These are phyloP conservation scores for Mesembryanthemum crystallinum DNA, from an alignment of 148 eudicot species.

Conservation along the genomic window DNA sequence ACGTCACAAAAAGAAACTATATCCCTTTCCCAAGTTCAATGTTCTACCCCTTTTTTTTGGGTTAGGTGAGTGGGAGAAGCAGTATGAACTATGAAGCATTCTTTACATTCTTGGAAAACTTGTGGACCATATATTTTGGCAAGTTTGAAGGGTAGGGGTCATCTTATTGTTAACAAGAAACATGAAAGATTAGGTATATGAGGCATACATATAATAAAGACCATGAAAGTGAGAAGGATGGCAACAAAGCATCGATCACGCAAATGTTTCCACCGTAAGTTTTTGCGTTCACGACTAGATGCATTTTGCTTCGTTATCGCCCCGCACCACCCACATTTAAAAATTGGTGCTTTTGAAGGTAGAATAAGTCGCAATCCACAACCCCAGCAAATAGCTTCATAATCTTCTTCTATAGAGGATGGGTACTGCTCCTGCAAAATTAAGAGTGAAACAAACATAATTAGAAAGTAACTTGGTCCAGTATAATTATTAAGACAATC, in stretches of 20 bases:
- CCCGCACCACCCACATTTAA: constrained; percentile 98
- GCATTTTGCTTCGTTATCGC: constrained; percentile 77
- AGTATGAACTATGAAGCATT: background rate
- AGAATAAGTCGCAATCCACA: constrained; percentile 90
- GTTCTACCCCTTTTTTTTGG: too few species aligned
- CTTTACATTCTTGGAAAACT: background rate
- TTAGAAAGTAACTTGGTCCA: background rate
- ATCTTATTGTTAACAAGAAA: background rate
- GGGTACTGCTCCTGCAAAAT: constrained; percentile 30
- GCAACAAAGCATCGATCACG: constrained; percentile 77
- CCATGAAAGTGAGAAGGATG: constrained; percentile 60
- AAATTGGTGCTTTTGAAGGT: constrained; percentile 69
- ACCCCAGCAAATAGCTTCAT: constrained; percentile 88
- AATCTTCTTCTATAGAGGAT: constrained; percentile 41
- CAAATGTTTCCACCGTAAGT: constrained; percentile 59
- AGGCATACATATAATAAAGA: constrained; percentile 69
- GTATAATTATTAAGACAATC: background rate
- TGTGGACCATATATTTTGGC: background rate
- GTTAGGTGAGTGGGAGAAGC: too few species aligned
- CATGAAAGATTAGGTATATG: background rate
- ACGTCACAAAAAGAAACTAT: too few species aligned
- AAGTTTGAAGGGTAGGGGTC: background rate
- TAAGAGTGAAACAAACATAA: constrained; percentile 1
- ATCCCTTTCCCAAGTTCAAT: too few species aligned
- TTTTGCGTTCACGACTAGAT: constrained; percentile 36